Conservation (phyloP, 257 asterid species). For the Nicotiana knightiana region DNA sequence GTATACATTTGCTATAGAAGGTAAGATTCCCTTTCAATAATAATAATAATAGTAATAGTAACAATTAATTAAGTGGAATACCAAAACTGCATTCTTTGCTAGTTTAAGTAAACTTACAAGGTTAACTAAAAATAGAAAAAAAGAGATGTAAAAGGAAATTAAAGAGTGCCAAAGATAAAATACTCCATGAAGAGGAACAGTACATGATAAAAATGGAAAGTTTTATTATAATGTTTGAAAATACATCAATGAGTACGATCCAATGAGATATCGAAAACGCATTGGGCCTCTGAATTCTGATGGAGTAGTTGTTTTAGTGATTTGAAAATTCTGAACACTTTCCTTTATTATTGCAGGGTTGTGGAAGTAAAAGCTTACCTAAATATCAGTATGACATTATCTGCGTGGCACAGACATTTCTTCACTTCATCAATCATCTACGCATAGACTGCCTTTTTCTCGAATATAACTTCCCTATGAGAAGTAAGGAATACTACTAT, state of each 20-base stretch:
- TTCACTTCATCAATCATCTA: not conserved
- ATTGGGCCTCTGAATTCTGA: not conserved
- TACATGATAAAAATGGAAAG: constrained; percentile 7
- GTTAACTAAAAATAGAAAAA: constrained; percentile 6
- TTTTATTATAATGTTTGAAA: constrained; percentile 31
- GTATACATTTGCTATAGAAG: no score
- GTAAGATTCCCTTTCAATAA: no score
- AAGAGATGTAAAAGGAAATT: not conserved
- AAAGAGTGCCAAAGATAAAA: not conserved
- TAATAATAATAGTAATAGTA: not conserved
- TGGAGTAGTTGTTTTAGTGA: not conserved
- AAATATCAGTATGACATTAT: not conserved
- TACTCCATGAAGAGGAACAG: not conserved
- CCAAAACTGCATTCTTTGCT: constrained; percentile 38
- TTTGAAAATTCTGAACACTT: not conserved
- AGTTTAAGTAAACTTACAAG: constrained; percentile 34
- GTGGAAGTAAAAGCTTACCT: not conserved
- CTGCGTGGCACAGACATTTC: not conserved
- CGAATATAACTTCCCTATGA: not conserved
- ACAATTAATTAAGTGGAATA: not conserved
- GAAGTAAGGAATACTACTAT: not conserved
- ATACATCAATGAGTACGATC: constrained; percentile 18
- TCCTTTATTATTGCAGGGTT: not conserved
- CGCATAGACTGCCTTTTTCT: not conserved
- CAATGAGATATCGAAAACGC: constrained; percentile 57